These are phyloP conservation scores for Penicillium daleae DNA, from an alignment of 495 filamentous ascomycete genomes.

Conservation along the genomic window DNA sequence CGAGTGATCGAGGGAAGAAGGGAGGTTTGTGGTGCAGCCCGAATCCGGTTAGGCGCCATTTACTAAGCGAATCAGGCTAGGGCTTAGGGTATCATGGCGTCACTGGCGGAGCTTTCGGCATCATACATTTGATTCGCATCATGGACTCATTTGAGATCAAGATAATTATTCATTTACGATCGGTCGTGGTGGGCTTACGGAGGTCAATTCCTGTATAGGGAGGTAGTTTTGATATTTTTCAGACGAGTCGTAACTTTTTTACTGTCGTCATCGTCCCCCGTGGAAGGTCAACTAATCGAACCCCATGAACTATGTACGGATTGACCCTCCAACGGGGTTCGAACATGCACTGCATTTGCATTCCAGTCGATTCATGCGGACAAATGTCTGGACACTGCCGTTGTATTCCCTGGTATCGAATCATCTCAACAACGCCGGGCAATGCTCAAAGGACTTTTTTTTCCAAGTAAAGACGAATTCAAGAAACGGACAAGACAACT, in stretches of 20 bases:
- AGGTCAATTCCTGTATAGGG: not conserved
- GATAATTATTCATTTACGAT: too few species aligned
- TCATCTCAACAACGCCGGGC: slow-evolving; percentile 28
- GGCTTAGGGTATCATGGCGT: slow-evolving; percentile 36
- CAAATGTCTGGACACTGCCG: slow-evolving; percentile 10
- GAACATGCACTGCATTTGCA: slow-evolving; percentile 5
- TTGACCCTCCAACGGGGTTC: not conserved
- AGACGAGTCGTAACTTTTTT: not conserved
- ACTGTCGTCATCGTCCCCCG: not conserved
- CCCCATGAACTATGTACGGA: slow-evolving; percentile 7
- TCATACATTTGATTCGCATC: slow-evolving; percentile 20
- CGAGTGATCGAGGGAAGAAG: slow-evolving; percentile 20
- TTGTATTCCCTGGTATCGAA: slow-evolving; percentile 32
- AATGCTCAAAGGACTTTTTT: slow-evolving; percentile 37
- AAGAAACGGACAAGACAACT: not conserved
- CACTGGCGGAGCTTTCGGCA: slow-evolving; percentile 27
- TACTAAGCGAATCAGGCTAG: slow-evolving; percentile 37
- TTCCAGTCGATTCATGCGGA: slow-evolving; percentile 3
- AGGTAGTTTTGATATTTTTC: not conserved
- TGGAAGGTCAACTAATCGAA: not conserved
- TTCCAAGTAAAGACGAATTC: slow-evolving; percentile 5
- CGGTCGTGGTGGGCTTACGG: not conserved
- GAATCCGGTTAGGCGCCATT: slow-evolving; percentile 35
- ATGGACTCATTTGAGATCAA: too few species aligned
- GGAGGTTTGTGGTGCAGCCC: slow-evolving; percentile 32